Conservation (phyloP, 768 basidiomycete genomes). For the Trametes sanguinea region DNA sequence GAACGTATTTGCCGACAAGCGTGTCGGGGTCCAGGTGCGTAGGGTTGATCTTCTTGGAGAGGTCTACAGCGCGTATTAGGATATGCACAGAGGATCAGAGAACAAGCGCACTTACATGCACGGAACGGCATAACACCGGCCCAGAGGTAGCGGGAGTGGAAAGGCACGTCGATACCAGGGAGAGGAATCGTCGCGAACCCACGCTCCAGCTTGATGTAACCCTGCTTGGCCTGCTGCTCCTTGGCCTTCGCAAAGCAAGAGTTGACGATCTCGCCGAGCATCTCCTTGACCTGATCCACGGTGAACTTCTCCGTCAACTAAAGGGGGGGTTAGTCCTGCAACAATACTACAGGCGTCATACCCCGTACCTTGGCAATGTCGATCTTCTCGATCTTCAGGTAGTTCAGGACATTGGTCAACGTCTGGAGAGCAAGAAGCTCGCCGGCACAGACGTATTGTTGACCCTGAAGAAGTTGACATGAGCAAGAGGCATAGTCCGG, state of each 20-base stretch:
- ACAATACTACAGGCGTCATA: neutral
- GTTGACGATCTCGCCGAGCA: constrained; percentile 90
- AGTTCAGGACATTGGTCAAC: constrained; percentile 95
- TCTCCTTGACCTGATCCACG: constrained; percentile 93
- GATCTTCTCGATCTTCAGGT: constrained; percentile 94
- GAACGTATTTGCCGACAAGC: constrained; percentile 93
- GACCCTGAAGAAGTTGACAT: constrained; percentile 58
- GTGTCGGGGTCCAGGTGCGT: constrained; percentile 91
- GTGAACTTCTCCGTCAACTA: constrained; percentile 87
- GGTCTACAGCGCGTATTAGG: constrained; percentile 49
- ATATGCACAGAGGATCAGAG: neutral
- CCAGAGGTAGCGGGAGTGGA: constrained; percentile 99
- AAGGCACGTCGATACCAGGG: constrained; percentile 97
- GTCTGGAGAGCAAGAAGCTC: constrained; percentile 92
- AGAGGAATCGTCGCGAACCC: constrained; percentile 95
- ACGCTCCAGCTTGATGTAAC: constrained; percentile 92
- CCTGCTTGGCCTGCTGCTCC: constrained; percentile 78
- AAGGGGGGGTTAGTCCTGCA: constrained; percentile 1
- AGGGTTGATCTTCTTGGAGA: constrained; percentile 97
- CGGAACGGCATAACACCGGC: constrained; percentile 98
- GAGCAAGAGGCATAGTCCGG: neutral
- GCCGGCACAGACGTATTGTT: constrained; percentile 99
- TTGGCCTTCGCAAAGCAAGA: constrained; percentile 75
- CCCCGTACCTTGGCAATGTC: constrained; percentile 78
- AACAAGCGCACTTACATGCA: constrained; percentile 65